phyloP scores from a whole-genome alignment of 2,329 filamentous ascomycete genomes.

The Mariannaea sp. region DNA sequence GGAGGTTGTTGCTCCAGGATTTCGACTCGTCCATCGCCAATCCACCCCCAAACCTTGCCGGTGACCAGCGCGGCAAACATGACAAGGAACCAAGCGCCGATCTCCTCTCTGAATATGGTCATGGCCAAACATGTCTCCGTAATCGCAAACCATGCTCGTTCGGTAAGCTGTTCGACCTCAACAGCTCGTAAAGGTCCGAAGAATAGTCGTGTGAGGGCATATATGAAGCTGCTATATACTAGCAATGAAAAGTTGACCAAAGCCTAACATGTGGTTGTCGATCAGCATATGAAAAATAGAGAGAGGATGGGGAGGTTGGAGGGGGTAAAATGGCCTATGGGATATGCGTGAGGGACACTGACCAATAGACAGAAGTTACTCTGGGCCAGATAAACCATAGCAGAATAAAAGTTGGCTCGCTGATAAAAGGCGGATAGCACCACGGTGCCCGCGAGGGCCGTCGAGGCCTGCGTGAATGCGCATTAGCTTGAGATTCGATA shows the following conservation, averaged over 20 bases:
- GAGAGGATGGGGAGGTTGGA: neutral
- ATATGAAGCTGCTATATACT: slow-evolving; percentile 78
- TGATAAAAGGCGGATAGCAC: slow-evolving; percentile 91
- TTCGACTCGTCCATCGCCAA: slow-evolving; percentile 92
- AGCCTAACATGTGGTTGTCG: slow-evolving; percentile 59
- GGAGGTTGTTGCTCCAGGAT: slow-evolving; percentile 94
- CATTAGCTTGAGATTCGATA: slow-evolving; percentile 27
- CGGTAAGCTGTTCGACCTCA: slow-evolving; percentile 95
- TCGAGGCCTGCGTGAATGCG: slow-evolving; percentile 66
- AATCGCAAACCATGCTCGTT: slow-evolving; percentile 97
- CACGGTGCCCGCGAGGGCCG: slow-evolving; percentile 81
- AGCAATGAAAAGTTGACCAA: slow-evolving; percentile 90
- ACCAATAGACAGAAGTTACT: slow-evolving; percentile 95
- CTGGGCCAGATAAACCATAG: slow-evolving; percentile 94
- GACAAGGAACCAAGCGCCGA: slow-evolving; percentile 90
- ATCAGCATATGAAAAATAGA: slow-evolving; percentile 15
- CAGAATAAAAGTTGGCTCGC: slow-evolving; percentile 96
- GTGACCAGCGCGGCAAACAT: slow-evolving; percentile 95
- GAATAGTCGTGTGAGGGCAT: slow-evolving; percentile 85
- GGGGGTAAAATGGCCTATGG: slow-evolving; percentile 1
- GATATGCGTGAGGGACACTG: slow-evolving; percentile 39
- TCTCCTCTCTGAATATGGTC: slow-evolving; percentile 96
- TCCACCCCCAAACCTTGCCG: slow-evolving; percentile 98
- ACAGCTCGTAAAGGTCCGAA: slow-evolving; percentile 89
- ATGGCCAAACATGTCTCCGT: slow-evolving; percentile 97